Evolutionary conservation across 78 protist species (phyloP).

Genomic region (Guillardia theta): DNA sequence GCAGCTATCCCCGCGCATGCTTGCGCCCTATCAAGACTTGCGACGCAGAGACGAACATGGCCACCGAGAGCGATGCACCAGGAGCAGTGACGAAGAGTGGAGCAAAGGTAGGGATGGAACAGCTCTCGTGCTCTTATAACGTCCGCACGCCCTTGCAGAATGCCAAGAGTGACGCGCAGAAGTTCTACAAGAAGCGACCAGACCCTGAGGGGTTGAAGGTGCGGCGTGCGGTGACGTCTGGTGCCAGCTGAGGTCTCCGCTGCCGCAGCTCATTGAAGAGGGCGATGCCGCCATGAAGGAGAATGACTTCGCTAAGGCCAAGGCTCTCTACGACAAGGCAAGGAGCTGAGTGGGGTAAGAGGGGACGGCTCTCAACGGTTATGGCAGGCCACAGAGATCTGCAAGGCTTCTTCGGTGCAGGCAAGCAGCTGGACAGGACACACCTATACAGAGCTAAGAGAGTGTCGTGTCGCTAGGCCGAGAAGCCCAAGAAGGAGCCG

Average conservation of each 20-base stretch:
- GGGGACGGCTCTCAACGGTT: too few relatives aligned
- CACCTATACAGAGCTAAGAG: too few relatives aligned
- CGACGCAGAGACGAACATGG: not conserved
- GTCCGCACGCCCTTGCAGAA: too few relatives aligned
- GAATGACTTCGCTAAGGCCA: not conserved
- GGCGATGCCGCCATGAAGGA: conserved; percentile 11
- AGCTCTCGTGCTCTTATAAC: too few relatives aligned
- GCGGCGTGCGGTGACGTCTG: not conserved
- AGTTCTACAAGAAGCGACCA: not conserved
- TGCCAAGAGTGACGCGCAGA: not conserved
- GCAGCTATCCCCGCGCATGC: too few relatives aligned
- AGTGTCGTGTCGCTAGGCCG: too few relatives aligned
- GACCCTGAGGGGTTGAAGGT: not conserved
- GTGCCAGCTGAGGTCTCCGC: not conserved
- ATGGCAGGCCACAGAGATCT: not conserved
- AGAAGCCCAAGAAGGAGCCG: not conserved
- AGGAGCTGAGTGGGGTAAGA: too few relatives aligned
- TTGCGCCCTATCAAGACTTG: too few relatives aligned
- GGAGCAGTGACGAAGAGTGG: not conserved
- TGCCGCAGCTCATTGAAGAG: not conserved
- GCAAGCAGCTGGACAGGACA: too few relatives aligned
- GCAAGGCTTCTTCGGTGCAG: not conserved
- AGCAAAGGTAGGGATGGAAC: too few relatives aligned
- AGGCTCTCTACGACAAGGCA: not conserved
- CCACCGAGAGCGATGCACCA: not conserved